Base-by-base conservation (phyloP, 768 basidiomycete genomes). In the Calvatia gigantea region DNA sequence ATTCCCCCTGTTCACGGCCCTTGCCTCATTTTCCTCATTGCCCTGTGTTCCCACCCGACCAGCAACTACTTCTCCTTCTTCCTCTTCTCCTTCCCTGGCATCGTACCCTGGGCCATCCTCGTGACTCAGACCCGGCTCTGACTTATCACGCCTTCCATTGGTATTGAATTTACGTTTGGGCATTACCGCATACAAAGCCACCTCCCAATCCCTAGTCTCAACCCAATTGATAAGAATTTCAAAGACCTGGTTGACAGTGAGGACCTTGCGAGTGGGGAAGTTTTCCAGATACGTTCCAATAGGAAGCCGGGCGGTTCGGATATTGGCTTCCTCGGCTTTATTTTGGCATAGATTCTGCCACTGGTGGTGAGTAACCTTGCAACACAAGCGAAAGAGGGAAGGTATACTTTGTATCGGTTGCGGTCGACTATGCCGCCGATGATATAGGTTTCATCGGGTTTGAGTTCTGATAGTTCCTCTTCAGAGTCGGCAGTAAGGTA, bases 191-290 rank as follows among this genome's bases (percentile, higher is more conserved):
- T 89, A 83, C 50, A 99, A 80, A 0, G 97, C 91, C 54, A 83
- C 70, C 65, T 89, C 84, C 97, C 97, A 99, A 62, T 88, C 79
- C 58, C 82, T 79, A 12, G 80, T 84, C 65, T 92, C 89, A n/a
- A 88, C 81, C 90, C 93, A 98, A 61, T 86, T 84, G 17, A 94
- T 70, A 54, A 99, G 76, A 61, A 98, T 97, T 69, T 96, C 93
- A 65, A 95, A 91, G 25, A 89, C 88, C 72, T 98, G 97, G 70
- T 99, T 98, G 51, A 99, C 94, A 1, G 97, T 99, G 60, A 99
- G 77, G 29, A 99, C 94, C 65, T 98, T 98, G 58, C 97, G 85
- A 8, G 95, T 94, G 29, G 87, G 80, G 55, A 99, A 75, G 45
- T 87, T 81, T 41, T 87, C 79, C 32, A 98, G 75, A 68, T 91